These are phyloP conservation scores for Hygrocybe coccinea DNA, from an alignment of 768 basidiomycete genomes.

Conservation along the genomic window DNA sequence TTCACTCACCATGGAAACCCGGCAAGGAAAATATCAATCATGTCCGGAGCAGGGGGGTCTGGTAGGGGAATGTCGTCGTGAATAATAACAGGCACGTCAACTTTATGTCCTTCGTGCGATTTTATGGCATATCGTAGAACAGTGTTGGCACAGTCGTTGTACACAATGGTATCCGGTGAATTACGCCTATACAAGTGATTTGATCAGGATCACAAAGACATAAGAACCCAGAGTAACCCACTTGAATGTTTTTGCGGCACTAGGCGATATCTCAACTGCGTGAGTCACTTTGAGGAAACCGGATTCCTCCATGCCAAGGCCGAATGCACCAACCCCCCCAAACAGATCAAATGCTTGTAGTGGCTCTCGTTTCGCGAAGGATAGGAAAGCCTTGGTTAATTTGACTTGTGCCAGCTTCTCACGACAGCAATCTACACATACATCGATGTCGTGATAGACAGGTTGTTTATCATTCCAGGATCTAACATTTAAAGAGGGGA, in stretches of 20 bases:
- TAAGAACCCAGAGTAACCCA: constrained; percentile 26
- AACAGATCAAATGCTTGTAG: constrained; percentile 43
- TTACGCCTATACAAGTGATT: constrained; percentile 41
- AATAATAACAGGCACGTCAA: constrained; percentile 38
- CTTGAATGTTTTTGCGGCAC: constrained; percentile 64
- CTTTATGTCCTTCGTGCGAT: constrained; percentile 37
- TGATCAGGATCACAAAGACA: neutral
- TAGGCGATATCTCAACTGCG: constrained; percentile 70
- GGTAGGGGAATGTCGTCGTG: constrained; percentile 39
- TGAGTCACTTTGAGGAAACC: constrained; percentile 55
- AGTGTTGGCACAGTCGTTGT: constrained; percentile 68
- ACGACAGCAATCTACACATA: constrained; percentile 39
- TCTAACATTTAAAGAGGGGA: constrained; percentile 37
- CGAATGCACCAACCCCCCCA: constrained; percentile 59
- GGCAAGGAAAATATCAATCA: constrained; percentile 57
- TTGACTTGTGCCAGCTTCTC: constrained; percentile 27
- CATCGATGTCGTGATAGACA: constrained; percentile 33
- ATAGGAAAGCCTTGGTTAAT: constrained; percentile 33
- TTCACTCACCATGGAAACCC: constrained; percentile 72
- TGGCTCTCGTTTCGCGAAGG: constrained; percentile 20
- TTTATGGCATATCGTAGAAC: constrained; percentile 58
- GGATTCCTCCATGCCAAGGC: constrained; percentile 51
- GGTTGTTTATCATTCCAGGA: constrained; percentile 35
- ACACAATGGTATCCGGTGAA: constrained; percentile 46
- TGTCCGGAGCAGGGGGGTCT: constrained; percentile 43